Evolutionary conservation across 2,329 filamentous ascomycete genomes (phyloP), one percentile per base, ranked within the genome.

Genomic region (Fusarium sp.): DNA sequence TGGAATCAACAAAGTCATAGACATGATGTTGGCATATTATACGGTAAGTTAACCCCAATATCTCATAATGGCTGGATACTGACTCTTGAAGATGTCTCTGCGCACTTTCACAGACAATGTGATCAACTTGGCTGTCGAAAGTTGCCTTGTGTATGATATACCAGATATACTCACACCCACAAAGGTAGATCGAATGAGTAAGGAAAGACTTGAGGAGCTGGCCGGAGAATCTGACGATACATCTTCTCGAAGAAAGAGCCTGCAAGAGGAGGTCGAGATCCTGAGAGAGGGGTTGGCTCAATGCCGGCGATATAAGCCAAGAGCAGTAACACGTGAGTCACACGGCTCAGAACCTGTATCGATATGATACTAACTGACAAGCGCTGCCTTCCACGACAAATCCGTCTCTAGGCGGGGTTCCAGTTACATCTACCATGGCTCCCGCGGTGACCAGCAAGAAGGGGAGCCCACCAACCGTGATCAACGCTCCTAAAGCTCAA

Each of bases 91-190:
- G 83, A 82, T 84, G 74, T 82, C 83, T 3, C 77, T 83, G 6
- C 72, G 82, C 17, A 84, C 82, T 0, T 86, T 88, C 52, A 79
- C 84, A 6, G 83, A 88, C 7, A 86, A 86, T 25, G 77, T 88
- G 14, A 79, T 83, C 22, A 85, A 81, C n/a, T 78, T 87, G 1
- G 86, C 81, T 0, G 79, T 86, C 1, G 86, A 88, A 70, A 84
- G 83, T 36, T 86, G 84, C 47, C 81, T 88, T 12, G 50, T 53
- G 18, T 53, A 29, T 38, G 33, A 38, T 27, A 53, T 53, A 39
- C 50, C 50, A 18, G 35, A 53, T 17, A 53, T 53, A 14, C 50
- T 53, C 4, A 39, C 50, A 9, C 50, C 50, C 2, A 39, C 35
- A 8, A n/a, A 13, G 15, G 50, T 53, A 4, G 35, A 53, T 39